Base-by-base conservation (phyloP, 176 grass and related monocot genomes). In the Bothriochloa decipiens region DNA sequence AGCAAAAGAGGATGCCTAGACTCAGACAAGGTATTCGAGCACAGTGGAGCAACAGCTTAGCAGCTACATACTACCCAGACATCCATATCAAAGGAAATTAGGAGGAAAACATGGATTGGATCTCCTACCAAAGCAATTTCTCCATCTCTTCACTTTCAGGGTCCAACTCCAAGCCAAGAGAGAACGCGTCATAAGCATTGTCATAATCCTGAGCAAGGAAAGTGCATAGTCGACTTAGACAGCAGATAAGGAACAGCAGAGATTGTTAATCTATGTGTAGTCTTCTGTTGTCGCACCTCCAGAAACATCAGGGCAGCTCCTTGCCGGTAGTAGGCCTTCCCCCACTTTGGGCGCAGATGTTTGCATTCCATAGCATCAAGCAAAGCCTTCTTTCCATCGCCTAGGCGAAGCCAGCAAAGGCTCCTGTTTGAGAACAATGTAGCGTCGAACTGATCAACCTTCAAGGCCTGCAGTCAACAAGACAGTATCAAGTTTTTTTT, bases 371-470 rank as follows among this genome's bases (percentile, higher is more conserved):
- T 9, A 2, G 79, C 87, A 65, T 92, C 90, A 17, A 69, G 18
- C n/a, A 84, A 74, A 77, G 90, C 82, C 55, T 37, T 49, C 17
- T 78, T 23, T 22, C 79, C 87, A 2, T 92, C 87, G 33, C 87
- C 83, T 43, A 81, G n/a, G 68, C 67, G 75, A 13, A 89, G 75
- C 90, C 90, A 89, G 53, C 90, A 92, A 66, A 69, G 58, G 61
- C 90, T 89, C 81, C 90, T 86, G 83, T 83, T 92, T 62, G 87
- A 72, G 55, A 83, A 83, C 28, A 89, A 35, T 6, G 68, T 70
- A 17, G 74, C 27, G 16, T 89, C 79, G 1, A 68, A 69, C 22
- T 37, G 68, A 83, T 83, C 89, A 63, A 74, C 42, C 69, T 66
- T 87, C 65, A 83, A 42, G 47, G 58, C 74, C 89, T 87, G 80